Evolutionary conservation across 2,329 filamentous ascomycete genomes (phyloP), one percentile per base, ranked within the genome.

Genomic region (Myriosclerotinia scirpicola): DNA sequence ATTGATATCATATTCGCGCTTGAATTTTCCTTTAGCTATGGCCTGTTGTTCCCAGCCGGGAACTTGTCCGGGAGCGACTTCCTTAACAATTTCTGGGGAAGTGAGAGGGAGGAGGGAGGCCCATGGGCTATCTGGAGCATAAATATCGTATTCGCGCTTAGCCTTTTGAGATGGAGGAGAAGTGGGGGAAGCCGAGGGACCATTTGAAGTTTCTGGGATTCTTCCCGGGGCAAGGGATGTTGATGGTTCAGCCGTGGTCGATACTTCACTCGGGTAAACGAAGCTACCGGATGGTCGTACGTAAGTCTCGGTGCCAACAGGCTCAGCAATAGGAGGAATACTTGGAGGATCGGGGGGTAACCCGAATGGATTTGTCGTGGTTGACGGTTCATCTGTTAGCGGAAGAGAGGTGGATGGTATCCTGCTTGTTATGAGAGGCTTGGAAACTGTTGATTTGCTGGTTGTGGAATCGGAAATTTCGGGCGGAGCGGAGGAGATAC

Each of bases 11-110:
- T 48, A 60, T 46, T 48, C 56, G 20, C 56, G 56, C 12, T 60
- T 60, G 2, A 12, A 20, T 46, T 34, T 34, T 5, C 3, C 15
- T 7, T 56, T 56, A 44, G 38, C 54, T 58, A 58, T 58, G 22
- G 55, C 40, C 20, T 48, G 55, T 59, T 59, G 55, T 30, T 59
- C 55, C 55, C 55, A 59, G 14, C 55, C 55, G 17, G 55, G 55
- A 14, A 46, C 55, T 34, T 59, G 55, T 5, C 42, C 55, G 4
- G 26, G 26, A 11, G 30, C 40, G 26, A 59, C 40, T 36, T 59
- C 55, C 6, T 59, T 59, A 7, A 59, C 2, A 2, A 36, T 59
- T 7, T 17, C 26, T 15, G 17, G 14, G 30, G 4, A 14, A 1
- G 12, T 40, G n/a, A 15, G 3, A 22, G 26, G 40, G n/a, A 26